Base-by-base conservation (phyloP, 768 basidiomycete genomes). In the Royoungia palumana region DNA sequence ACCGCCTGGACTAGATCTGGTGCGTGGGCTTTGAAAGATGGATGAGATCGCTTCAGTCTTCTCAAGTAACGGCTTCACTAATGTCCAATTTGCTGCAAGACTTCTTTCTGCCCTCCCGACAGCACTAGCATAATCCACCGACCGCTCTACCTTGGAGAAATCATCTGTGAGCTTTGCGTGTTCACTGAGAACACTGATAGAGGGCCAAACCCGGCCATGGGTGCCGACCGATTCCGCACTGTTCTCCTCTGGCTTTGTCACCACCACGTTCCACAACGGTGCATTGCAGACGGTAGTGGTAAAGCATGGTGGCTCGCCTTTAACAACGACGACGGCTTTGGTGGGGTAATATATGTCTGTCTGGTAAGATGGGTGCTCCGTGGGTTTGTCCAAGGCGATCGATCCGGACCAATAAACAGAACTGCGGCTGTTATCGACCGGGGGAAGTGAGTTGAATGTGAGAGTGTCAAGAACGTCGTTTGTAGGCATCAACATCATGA, bases 291-390 rank as follows among this genome's bases (percentile, higher is more conserved):
- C 12, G 16, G 24, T 13, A 8, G 49, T 53, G 21, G 16, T 30
- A n/a, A 37, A 17, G 30, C 35, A 14, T 22, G 47, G 35, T 7
- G 35, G 22, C 0, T 27, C 9, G n/a, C 17, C 42, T 8, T 17
- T 2, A 22, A 22, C 32, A 17, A 27, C 24, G 17, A 53, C 30
- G 9, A 7, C n/a, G 1, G 53, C 51, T 5, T 53, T 13, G 11
- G 35, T 53, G 9, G 51, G 22, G 13, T 40, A 22, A 44, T 53
- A 34, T 20, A 36, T 12, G 35, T 54, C 39, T 20, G 25, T 47
- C 24, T 55, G 43, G 17, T 54, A 48, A 30, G 51, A 48, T 12
- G 54, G 51, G 27, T 54, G 54, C 21, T 55, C 54, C 28, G 30
- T 54, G 2, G 51, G 39, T 6, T 6, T 3, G n/a, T 48, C 42